phyloP scores from a whole-genome alignment of 441 rosid genomes.

The Kokia cookei region DNA sequence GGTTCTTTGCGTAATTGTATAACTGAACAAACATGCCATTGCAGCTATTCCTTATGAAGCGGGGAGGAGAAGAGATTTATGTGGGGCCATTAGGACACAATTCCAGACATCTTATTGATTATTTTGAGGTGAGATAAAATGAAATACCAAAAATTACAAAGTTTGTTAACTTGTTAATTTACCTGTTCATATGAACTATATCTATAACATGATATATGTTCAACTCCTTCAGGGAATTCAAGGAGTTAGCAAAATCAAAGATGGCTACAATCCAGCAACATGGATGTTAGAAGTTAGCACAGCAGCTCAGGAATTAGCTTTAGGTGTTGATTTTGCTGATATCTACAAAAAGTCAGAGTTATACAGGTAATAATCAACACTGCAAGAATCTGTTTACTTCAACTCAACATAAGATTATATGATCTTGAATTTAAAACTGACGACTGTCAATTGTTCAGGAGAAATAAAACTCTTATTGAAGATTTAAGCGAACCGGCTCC shows the following conservation, averaged over 20 bases:
- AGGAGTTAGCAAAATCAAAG: conserved; percentile 61
- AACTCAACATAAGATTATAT: not conserved
- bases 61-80: conserved; percentile 80
- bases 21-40: not conserved
- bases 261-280: conserved; percentile 82
- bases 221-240: conserved; percentile 36
- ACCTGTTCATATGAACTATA: not conserved
- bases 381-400: not conserved
- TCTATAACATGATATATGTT: not conserved
- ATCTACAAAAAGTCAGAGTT: conserved; percentile 60
- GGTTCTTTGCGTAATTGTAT: not conserved
- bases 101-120: conserved; percentile 48
- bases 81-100: conserved; percentile 75
- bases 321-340: conserved; percentile 56
- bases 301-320: conserved; percentile 46
- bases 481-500: conserved; percentile 51
- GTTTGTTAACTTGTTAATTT: not conserved
- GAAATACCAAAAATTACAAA: not conserved
- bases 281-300: conserved; percentile 83
- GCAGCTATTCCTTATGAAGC: conserved; percentile 65
- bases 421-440: not conserved
- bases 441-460: conserved; percentile 29
- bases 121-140: conserved; percentile 57
- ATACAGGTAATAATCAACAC: conserved; percentile 33
- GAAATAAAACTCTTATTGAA: conserved; percentile 60